Percentiles rank a stretch among this genome's conserved stretches.
phyloP scores from a whole-genome alignment of 2,329 filamentous ascomycete genomes.

The Cryoendolithus antarcticus region DNA sequence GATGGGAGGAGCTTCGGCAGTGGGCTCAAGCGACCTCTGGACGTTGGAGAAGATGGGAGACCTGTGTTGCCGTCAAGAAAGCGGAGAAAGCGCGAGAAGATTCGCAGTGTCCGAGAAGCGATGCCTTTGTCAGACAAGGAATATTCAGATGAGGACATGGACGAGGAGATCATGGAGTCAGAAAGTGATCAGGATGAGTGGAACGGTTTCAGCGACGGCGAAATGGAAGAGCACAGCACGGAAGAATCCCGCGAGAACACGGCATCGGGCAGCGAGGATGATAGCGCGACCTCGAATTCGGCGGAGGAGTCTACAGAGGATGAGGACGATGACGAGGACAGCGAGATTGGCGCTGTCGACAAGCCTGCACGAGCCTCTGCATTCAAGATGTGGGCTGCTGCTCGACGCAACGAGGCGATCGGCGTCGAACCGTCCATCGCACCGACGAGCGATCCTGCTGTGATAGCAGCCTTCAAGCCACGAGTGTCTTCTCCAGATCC shows the following conservation, averaged over 20 bases:
- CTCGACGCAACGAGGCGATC: constrained; percentile 72
- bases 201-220: constrained; percentile 9
- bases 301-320: constrained; percentile 20
- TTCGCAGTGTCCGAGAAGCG: background rate
- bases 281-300: background rate
- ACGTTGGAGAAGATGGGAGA: constrained; percentile 63
- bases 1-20: constrained; percentile 42
- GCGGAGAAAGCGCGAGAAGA: constrained; percentile 32
- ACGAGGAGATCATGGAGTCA: constrained; percentile 17
- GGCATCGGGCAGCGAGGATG: constrained; percentile 12
- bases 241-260: constrained; percentile 8
- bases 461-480: constrained; percentile 52
- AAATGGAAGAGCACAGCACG: constrained; percentile 12
- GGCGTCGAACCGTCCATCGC: constrained; percentile 50
- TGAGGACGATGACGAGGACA: constrained; percentile 20
- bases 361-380: constrained; percentile 45
- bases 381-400: constrained; percentile 88
- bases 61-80: constrained; percentile 77
- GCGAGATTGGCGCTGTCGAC: constrained; percentile 22
- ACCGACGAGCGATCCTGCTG: constrained; percentile 17
- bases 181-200: constrained; percentile 14
- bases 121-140: constrained; percentile 23
- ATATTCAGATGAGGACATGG: constrained; percentile 7
- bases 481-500: constrained; percentile 59
- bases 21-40: constrained; percentile 77